These are phyloP conservation scores for Hypoxylon crocopeplum DNA, from an alignment of 495 filamentous ascomycete species.

Conservation along the genomic window DNA sequence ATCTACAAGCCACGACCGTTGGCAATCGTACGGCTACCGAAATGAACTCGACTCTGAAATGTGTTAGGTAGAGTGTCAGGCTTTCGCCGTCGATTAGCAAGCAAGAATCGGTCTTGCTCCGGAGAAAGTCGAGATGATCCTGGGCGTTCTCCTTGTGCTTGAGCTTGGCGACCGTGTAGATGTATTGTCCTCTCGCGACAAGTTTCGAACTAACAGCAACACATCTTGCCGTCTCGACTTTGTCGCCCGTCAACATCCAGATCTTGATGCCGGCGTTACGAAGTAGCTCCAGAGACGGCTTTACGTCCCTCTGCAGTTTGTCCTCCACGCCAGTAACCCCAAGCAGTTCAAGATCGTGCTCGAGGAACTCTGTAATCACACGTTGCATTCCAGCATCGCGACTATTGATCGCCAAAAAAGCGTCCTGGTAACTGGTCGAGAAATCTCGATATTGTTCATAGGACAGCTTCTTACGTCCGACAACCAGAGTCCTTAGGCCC, in stretches of 20 bases:
- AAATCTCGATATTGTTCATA: conserved; percentile 80
- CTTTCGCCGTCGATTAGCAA: conserved; percentile 96
- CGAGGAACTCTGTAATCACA: conserved; percentile 80
- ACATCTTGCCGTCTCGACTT: conserved; percentile 96
- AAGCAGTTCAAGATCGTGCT: conserved; percentile 86
- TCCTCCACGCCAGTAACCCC: conserved; percentile 98
- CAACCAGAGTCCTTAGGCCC: conserved; percentile 90
- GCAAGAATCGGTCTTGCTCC: conserved; percentile 84
- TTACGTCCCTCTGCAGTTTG: conserved; percentile 93
- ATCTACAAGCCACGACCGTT: conserved; percentile 94
- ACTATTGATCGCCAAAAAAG: conserved; percentile 76
- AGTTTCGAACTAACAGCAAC: conserved; percentile 94
- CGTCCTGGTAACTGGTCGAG: conserved; percentile 73
- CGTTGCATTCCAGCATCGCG: conserved; percentile 83
- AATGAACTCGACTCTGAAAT: conserved; percentile 86
- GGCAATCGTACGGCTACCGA: conserved; percentile 85
- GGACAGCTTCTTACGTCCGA: conserved; percentile 85
- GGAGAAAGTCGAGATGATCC: conserved; percentile 85
- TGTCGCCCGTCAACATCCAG: conserved; percentile 99
- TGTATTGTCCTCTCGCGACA: conserved; percentile 93
- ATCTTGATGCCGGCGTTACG: conserved; percentile 99
- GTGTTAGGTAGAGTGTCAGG: conserved; percentile 78
- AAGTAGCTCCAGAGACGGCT: conserved; percentile 89
- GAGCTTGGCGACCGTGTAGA: conserved; percentile 89
- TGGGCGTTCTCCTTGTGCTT: conserved; percentile 79